phyloP scores from a whole-genome alignment of 129 eudicot species.

The Arctium lappa region DNA sequence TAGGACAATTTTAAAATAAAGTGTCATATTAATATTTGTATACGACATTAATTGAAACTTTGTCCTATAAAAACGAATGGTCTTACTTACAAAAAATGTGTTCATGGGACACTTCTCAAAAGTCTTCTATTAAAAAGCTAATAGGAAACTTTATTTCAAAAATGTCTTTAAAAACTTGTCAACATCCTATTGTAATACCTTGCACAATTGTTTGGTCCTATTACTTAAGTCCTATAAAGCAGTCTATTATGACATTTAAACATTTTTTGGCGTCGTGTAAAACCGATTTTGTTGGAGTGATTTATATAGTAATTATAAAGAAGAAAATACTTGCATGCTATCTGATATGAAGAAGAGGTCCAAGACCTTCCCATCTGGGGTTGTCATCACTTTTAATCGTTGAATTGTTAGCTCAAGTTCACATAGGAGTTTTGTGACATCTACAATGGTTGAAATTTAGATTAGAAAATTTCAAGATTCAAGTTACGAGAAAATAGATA shows the following conservation, averaged over 20 bases:
- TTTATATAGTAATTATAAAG: neutral
- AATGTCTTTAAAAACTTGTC: neutral
- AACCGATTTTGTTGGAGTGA: neutral
- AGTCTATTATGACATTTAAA: neutral
- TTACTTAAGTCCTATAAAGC: neutral
- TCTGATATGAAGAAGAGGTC: constrained; percentile 87
- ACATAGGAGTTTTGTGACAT: constrained; percentile 68
- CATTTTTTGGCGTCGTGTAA: neutral
- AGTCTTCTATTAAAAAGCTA: neutral
- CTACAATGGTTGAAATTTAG: constrained; percentile 28
- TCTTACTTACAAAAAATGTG: neutral
- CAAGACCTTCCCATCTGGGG: constrained; percentile 81
- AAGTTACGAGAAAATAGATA: neutral
- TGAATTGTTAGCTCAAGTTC: constrained; percentile 81
- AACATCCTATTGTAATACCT: neutral
- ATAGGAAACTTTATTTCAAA: neutral
- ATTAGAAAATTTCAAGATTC: constrained; percentile 5
- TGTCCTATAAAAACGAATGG: neutral
- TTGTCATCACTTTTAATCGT: constrained; percentile 85
- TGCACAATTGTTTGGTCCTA: neutral
- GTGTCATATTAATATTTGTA: neutral
- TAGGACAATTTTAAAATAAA: too few species aligned
- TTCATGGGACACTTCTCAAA: neutral
- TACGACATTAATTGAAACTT: neutral
- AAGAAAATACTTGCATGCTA: constrained; percentile 42